Percentiles rank a stretch among this genome's conserved stretches.
Evolutionary conservation across 805 yeast genomes (phyloP).

Genomic region (Lachancea thermotolerans): DNA sequence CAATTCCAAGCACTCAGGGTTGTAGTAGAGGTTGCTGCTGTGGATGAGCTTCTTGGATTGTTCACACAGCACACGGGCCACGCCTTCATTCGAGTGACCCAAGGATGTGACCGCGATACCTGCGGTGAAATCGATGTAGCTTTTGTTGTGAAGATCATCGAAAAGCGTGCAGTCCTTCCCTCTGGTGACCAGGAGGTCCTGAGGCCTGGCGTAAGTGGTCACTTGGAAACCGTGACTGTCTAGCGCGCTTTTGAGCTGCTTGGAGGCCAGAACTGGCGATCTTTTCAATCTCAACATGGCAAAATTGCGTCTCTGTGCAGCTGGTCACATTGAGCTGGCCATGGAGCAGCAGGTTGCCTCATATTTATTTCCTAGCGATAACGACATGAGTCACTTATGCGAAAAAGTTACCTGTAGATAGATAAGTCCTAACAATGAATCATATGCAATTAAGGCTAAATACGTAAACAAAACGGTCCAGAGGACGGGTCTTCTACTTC

Average conservation of each 20-base stretch:
- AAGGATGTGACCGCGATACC: slow-evolving; percentile 96
- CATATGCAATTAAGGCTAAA: too few species aligned
- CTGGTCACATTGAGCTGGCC: neutral
- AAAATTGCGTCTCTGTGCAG: neutral
- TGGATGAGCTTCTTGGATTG: slow-evolving; percentile 75
- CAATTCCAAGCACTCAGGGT: slow-evolving; percentile 75
- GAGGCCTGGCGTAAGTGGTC: slow-evolving; percentile 76
- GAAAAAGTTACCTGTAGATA: too few species aligned
- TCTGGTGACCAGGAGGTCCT: slow-evolving; percentile 58
- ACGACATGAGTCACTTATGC: too few species aligned
- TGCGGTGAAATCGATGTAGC: slow-evolving; percentile 85
- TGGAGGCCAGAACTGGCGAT: neutral
- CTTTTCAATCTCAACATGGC: slow-evolving; percentile 4
- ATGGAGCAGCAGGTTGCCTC: neutral
- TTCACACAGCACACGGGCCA: slow-evolving; percentile 61
- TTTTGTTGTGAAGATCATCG: slow-evolving; percentile 64
- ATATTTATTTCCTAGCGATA: too few species aligned
- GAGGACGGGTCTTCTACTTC: too few species aligned
- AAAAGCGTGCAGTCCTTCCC: slow-evolving; percentile 78
- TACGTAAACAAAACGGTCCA: too few species aligned
- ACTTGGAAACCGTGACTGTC: slow-evolving; percentile 38
- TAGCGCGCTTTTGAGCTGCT: slow-evolving; percentile 1
- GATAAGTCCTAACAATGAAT: too few species aligned
- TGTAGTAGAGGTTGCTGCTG: slow-evolving; percentile 79
- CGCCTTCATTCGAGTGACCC: slow-evolving; percentile 77